phyloP scores from a whole-genome alignment of 768 basidiomycete genomes.

The Russula sp. region DNA sequence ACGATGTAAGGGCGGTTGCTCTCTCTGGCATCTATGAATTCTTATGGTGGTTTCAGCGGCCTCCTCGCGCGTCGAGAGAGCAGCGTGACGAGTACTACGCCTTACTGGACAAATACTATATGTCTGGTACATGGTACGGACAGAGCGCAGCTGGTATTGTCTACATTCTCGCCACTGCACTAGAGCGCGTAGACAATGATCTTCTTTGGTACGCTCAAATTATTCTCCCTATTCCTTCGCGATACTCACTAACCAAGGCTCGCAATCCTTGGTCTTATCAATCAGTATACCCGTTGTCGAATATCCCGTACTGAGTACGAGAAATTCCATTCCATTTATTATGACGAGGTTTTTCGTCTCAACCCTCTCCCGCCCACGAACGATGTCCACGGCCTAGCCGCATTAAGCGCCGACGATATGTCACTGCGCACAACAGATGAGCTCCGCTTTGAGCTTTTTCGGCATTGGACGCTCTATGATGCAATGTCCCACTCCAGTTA shows the following conservation, averaged over 20 bases:
- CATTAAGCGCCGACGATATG: slow-evolving; percentile 76
- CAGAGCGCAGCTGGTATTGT: slow-evolving; percentile 88
- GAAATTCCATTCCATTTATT: slow-evolving; percentile 69
- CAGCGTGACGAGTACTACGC: slow-evolving; percentile 63
- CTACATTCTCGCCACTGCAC: slow-evolving; percentile 84
- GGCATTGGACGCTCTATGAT: slow-evolving; percentile 98
- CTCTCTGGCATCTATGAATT: slow-evolving; percentile 18
- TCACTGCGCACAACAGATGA: slow-evolving; percentile 84
- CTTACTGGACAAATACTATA: slow-evolving; percentile 77
- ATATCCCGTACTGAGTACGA: slow-evolving; percentile 89
- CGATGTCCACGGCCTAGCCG: slow-evolving; percentile 46
- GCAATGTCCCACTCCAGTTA: slow-evolving; percentile 98
- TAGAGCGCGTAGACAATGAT: slow-evolving; percentile 92
- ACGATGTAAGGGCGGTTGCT: slow-evolving; percentile 32
- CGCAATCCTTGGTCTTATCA: slow-evolving; percentile 89
- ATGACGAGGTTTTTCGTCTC: slow-evolving; percentile 90
- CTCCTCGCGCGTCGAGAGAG: slow-evolving; percentile 62
- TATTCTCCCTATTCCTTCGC: not conserved
- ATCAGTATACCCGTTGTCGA: slow-evolving; percentile 84
- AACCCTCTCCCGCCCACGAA: slow-evolving; percentile 58
- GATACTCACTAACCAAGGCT: slow-evolving; percentile 51
- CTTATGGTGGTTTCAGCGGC: slow-evolving; percentile 38
- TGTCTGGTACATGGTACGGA: slow-evolving; percentile 79
- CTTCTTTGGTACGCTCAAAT: slow-evolving; percentile 68
- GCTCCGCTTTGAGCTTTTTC: slow-evolving; percentile 88